A percentile compares a stretch with the other conserved stretches of the same genome.
Conservation (phyloP, 2,329 filamentous ascomycete genomes). For the Bisporella sp. region DNA sequence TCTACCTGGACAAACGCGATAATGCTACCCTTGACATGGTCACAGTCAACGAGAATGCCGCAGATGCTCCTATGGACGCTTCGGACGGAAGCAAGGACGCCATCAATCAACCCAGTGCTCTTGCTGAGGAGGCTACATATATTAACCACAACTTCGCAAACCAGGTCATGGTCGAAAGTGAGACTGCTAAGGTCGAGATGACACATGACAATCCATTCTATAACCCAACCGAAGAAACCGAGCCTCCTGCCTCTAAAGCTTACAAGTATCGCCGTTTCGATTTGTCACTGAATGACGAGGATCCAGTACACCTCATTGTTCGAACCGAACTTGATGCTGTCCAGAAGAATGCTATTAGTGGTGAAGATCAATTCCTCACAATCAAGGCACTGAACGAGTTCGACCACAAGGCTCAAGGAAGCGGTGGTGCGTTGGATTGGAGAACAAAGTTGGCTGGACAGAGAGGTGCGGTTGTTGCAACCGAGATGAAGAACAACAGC, state of each 20-base stretch:
- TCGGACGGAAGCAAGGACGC: conserved; percentile 88
- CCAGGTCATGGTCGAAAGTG: conserved; percentile 83
- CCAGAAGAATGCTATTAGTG: conserved; percentile 87
- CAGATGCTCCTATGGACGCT: conserved; percentile 85
- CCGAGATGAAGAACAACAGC: conserved; percentile 99
- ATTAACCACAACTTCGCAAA: conserved; percentile 99
- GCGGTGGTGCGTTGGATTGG: conserved; percentile 94
- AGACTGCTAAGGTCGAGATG: conserved; percentile 75
- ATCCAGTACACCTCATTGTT: conserved; percentile 87
- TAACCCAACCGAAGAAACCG: conserved; percentile 85
- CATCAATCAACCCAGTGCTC: conserved; percentile 87
- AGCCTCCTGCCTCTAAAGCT: conserved; percentile 88
- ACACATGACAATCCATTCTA: conserved; percentile 93
- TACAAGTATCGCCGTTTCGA: conserved; percentile 99
- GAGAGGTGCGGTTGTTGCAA: conserved; percentile 93
- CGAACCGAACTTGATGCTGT: conserved; percentile 94
- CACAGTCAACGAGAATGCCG: conserved; percentile 97
- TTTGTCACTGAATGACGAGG: conserved; percentile 81
- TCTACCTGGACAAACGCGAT: conserved; percentile 98
- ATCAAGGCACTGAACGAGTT: conserved; percentile 99
- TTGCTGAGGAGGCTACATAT: conserved; percentile 96
- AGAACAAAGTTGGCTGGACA: conserved; percentile 88
- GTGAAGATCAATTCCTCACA: conserved; percentile 84
- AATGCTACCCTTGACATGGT: conserved; percentile 94
- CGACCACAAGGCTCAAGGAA: conserved; percentile 94